These are phyloP conservation scores for Leccinum ponderosum DNA, from an alignment of 1,284 basidiomycete species.

Conservation along the genomic window DNA sequence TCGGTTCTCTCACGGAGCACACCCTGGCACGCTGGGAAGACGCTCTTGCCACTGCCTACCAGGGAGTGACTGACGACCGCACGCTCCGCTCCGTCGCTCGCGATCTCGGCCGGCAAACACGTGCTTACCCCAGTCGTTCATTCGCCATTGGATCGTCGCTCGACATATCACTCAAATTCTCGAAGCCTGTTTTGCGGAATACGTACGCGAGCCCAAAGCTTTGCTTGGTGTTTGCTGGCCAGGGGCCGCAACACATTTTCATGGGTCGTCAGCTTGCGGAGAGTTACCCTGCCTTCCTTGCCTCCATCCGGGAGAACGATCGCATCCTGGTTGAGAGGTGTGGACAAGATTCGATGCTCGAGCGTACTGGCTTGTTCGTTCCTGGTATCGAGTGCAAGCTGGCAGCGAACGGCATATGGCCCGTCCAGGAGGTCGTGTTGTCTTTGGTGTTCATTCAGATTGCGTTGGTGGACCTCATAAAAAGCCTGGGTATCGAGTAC, in stretches of 20 bases:
- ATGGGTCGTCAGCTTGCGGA: constrained; percentile 36
- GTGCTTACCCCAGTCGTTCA: constrained; percentile 25
- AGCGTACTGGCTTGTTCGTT: constrained; percentile 33
- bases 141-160: constrained; percentile 26
- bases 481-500: constrained; percentile 21
- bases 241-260: constrained; percentile 32
- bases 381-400: constrained; percentile 30
- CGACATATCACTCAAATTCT: constrained; percentile 23
- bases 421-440: constrained; percentile 32
- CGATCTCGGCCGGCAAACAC: constrained; percentile 27
- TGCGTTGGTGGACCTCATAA: constrained; percentile 22
- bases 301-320: constrained; percentile 29
- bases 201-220: constrained; percentile 25
- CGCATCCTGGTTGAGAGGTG: constrained; percentile 26
- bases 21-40: constrained; percentile 28
- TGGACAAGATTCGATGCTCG: constrained; percentile 28
- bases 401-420: constrained; percentile 28
- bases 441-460: constrained; percentile 34
- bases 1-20: constrained; percentile 27
- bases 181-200: constrained; percentile 26
- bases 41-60: constrained; percentile 13
- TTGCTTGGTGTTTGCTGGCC: constrained; percentile 33
- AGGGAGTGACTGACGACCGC: constrained; percentile 18
- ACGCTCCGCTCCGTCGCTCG: constrained; percentile 27
- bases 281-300: constrained; percentile 27